Conservation (phyloP, 352 stramenopile species). For the Pelagophyceae sp. region DNA sequence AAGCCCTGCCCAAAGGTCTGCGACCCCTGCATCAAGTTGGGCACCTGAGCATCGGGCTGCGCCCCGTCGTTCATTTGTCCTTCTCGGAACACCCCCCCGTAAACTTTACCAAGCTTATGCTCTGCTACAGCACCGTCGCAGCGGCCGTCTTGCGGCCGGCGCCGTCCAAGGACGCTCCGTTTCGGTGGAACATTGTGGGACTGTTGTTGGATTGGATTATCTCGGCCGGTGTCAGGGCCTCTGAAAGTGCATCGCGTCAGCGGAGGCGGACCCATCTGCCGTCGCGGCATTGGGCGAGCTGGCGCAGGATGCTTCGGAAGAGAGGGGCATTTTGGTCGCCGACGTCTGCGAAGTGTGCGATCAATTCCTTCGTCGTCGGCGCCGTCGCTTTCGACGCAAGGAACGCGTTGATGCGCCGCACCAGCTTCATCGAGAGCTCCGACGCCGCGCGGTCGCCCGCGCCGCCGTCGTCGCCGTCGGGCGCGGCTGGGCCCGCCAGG, state of each 20-base stretch:
- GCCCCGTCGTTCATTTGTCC: background rate
- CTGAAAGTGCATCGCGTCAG: too few species aligned
- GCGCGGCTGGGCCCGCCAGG: conserved; percentile 45
- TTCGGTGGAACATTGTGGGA: too few species aligned
- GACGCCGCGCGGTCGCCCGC: conserved; percentile 50
- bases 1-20: background rate
- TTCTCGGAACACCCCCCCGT: too few species aligned
- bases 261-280: too few species aligned
- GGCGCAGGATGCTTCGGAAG: conserved; percentile 43
- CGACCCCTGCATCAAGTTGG: conserved; percentile 5
- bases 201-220: too few species aligned
- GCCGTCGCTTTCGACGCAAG: conserved; percentile 36
- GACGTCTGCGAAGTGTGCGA: conserved; percentile 69
- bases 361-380: conserved; percentile 72
- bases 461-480: conserved; percentile 40
- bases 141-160: too few species aligned
- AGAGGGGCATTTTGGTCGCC: conserved; percentile 53
- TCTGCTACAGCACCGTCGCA: too few species aligned
- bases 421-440: conserved; percentile 42
- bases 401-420: conserved; percentile 63
- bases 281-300: conserved; percentile 2
- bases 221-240: too few species aligned
- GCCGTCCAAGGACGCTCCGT: too few species aligned
- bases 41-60: background rate
- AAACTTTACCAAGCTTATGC: too few species aligned